These are phyloP conservation scores for Solanum rostratum DNA, from an alignment of 257 asterid genomes.

Conservation along the genomic window DNA sequence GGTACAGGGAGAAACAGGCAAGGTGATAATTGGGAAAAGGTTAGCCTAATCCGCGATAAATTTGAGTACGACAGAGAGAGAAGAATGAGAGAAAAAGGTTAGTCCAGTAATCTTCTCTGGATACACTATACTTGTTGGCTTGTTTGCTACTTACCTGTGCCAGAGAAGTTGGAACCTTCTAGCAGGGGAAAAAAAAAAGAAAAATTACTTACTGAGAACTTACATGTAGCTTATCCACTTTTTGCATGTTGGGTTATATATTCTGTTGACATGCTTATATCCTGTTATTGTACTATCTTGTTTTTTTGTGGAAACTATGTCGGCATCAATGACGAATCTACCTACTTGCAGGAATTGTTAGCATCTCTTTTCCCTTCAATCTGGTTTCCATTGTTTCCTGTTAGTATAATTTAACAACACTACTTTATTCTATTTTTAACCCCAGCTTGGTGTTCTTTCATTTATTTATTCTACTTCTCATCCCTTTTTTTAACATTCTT, in stretches of 20 bases:
- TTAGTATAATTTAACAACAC: not conserved
- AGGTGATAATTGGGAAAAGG: constrained; percentile 52
- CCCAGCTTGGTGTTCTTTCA: not conserved
- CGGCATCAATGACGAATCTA: not conserved
- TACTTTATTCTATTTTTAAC: not conserved
- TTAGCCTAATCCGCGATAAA: constrained; percentile 71
- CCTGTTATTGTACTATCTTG: not conserved
- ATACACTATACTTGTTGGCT: not conserved
- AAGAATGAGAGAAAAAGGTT: constrained; percentile 87
- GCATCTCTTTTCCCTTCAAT: not conserved
- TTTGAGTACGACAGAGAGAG: constrained; percentile 86
- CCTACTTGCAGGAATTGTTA: not conserved
- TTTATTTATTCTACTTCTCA: not conserved
- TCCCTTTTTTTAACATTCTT: not conserved
- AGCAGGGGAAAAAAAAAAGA: not conserved
- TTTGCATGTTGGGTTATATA: not conserved
- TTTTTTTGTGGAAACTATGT: not conserved
- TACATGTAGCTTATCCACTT: not conserved
- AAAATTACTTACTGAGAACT: not conserved
- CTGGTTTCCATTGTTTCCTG: not conserved
- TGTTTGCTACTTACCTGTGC: not conserved
- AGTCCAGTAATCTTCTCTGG: constrained; percentile 5
- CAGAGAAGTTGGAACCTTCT: not conserved
- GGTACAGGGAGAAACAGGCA: constrained; percentile 28
- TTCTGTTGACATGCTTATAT: not conserved